phyloP scores from a whole-genome alignment of 768 basidiomycete genomes.

The Dioszegia hungarica region DNA sequence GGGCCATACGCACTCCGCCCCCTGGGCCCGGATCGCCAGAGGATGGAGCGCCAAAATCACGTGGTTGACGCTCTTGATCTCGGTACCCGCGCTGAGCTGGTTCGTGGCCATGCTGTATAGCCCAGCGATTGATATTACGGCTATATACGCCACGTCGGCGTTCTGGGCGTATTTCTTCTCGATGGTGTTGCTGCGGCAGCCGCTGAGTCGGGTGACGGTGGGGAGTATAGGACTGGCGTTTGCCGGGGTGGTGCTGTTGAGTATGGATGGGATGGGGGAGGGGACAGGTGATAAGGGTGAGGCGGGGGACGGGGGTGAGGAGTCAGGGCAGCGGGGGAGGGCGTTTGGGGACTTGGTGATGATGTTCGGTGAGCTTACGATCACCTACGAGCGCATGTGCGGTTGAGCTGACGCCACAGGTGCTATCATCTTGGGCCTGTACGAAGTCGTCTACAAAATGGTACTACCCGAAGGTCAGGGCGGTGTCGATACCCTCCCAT shows the following conservation, averaged over 20 bases:
- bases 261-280: slow-evolving; percentile 59
- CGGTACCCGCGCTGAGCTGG: slow-evolving; percentile 41
- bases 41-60: slow-evolving; percentile 23
- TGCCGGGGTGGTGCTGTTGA: slow-evolving; percentile 69
- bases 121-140: slow-evolving; percentile 76
- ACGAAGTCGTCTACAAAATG: slow-evolving; percentile 49
- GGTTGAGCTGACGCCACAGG: slow-evolving; percentile 15
- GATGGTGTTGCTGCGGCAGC: slow-evolving; percentile 52
- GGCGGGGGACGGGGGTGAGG: slow-evolving; percentile 40
- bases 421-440: slow-evolving; percentile 44
- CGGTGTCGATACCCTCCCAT: slow-evolving; percentile 6
- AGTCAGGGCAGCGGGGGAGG: slow-evolving; percentile 22
- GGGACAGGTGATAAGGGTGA: slow-evolving; percentile 43
- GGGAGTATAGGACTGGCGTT: slow-evolving; percentile 75
- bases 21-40: slow-evolving; percentile 14
- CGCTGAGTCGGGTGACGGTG: slow-evolving; percentile 67
- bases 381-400: not conserved
- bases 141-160: slow-evolving; percentile 79
- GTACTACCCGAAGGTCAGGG: slow-evolving; percentile 43
- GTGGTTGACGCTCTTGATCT: slow-evolving; percentile 38
- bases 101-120: slow-evolving; percentile 25
- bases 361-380: slow-evolving; percentile 29
- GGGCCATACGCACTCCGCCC: slow-evolving; percentile 1
- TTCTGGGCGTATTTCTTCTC: slow-evolving; percentile 87
- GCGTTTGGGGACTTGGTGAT: slow-evolving; percentile 45